Conservation (phyloP, 176 grass and related monocot genomes). For the Bothriochloa decipiens region DNA sequence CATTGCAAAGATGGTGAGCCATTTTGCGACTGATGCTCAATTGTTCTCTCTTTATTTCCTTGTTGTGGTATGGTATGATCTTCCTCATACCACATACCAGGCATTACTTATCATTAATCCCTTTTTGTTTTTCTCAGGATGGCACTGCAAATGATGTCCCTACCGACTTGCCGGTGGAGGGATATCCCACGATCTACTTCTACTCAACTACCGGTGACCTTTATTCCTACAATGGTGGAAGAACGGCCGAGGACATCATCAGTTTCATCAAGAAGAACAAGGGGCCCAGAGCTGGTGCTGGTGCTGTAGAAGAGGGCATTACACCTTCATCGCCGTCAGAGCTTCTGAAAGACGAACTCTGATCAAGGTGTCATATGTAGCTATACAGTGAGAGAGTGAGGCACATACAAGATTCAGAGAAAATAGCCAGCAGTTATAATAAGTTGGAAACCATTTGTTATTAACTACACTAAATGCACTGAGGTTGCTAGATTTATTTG, state of each 20-base stretch:
- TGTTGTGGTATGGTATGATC: background rate
- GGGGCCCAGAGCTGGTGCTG: slow-evolving; percentile 27
- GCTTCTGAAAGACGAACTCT: slow-evolving; percentile 78
- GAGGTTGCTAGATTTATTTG: background rate
- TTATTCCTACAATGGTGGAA: slow-evolving; percentile 48
- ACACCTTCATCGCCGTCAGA: slow-evolving; percentile 12
- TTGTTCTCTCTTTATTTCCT: background rate
- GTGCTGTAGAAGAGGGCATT: slow-evolving; percentile 33
- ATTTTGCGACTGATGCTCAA: slow-evolving; percentile 12
- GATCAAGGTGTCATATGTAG: slow-evolving; percentile 40
- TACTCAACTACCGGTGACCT: slow-evolving; percentile 62
- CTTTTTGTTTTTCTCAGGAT: slow-evolving; percentile 58
- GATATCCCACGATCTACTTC: slow-evolving; percentile 79
- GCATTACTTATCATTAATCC: background rate
- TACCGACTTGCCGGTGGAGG: slow-evolving; percentile 55
- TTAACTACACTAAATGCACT: background rate
- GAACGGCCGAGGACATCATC: slow-evolving; percentile 56
- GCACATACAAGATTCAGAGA: background rate
- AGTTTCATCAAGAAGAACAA: slow-evolving; percentile 75
- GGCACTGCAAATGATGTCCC: slow-evolving; percentile 71
- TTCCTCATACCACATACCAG: background rate
- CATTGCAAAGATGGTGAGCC: slow-evolving; percentile 88
- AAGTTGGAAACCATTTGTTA: background rate
- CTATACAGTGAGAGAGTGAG: background rate
- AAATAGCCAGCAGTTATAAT: background rate